A percentile compares a stretch with the other conserved stretches of the same genome.
These are phyloP conservation scores for Fusarium praegraminearum DNA, from an alignment of 2,329 filamentous ascomycete genomes.

Conservation along the genomic window DNA sequence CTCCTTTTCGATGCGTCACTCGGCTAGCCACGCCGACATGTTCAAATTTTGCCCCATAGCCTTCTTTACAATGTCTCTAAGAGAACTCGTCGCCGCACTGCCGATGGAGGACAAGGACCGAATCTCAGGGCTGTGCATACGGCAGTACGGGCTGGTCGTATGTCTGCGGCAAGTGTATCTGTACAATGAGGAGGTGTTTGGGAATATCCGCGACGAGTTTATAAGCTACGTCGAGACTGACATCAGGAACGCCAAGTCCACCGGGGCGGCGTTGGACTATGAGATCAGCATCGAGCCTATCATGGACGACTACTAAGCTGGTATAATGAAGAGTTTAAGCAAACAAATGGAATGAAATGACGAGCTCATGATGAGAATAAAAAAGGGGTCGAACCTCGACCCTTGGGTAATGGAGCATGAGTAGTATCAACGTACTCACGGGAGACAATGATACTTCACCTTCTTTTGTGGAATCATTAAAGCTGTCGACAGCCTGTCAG, in stretches of 20 bases:
- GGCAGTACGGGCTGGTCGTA: background rate
- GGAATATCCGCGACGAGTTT: slow-evolving; percentile 16
- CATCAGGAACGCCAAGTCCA: slow-evolving; percentile 1
- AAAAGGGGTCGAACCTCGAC: background rate
- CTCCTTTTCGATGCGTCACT: slow-evolving; percentile 16
- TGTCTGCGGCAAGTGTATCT: slow-evolving; percentile 24
- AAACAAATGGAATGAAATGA: background rate
- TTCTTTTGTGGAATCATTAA: too few species aligned
- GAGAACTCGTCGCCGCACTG: slow-evolving; percentile 15
- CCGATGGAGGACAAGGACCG: slow-evolving; percentile 22
- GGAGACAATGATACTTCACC: too few species aligned
- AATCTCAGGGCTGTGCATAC: slow-evolving; percentile 16
- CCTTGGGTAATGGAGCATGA: background rate
- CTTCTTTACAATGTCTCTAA: slow-evolving; percentile 21
- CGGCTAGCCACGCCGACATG: background rate
- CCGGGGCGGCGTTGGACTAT: slow-evolving; percentile 22
- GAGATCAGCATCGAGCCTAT: slow-evolving; percentile 28
- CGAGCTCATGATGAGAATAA: background rate
- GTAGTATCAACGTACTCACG: background rate
- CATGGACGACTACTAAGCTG: background rate
- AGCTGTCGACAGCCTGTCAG: too few species aligned
- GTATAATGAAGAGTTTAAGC: background rate
- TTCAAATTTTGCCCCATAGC: background rate
- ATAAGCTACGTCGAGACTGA: slow-evolving; percentile 12
- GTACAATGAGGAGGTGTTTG: slow-evolving; percentile 25